Conservation (phyloP, 352 stramenopile species). For the Phytopythium montanum region DNA sequence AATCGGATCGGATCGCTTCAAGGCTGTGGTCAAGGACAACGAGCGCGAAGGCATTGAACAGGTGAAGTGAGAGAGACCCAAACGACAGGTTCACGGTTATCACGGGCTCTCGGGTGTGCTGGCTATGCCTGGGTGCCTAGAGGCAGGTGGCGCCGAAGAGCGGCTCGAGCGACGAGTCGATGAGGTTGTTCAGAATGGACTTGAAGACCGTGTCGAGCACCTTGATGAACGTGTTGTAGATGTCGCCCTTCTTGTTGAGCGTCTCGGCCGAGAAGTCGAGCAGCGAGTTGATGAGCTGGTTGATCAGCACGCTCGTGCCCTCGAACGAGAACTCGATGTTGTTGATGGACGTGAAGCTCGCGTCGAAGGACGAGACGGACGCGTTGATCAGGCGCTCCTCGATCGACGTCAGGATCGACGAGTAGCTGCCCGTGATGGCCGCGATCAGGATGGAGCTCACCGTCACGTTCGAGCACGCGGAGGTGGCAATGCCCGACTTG, state of each 20-base stretch:
- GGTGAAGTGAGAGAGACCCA: too few relatives aligned
- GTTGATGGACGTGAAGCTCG: constrained; percentile 29
- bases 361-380: constrained; percentile 39
- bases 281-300: constrained; percentile 41
- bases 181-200: constrained; percentile 49
- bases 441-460: constrained; percentile 30
- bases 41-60: too few relatives aligned
- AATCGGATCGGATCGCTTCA: too few relatives aligned
- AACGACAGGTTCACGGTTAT: too few relatives aligned
- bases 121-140: constrained; percentile 13
- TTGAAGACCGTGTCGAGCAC: constrained; percentile 35
- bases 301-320: constrained; percentile 29
- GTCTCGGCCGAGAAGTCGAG: constrained; percentile 41
- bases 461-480: constrained; percentile 28
- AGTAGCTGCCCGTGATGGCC: constrained; percentile 17
- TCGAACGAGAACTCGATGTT: constrained; percentile 49
- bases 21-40: too few relatives aligned
- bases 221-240: constrained; percentile 43
- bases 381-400: background rate
- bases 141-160: constrained; percentile 45
- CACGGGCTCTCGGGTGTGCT: too few relatives aligned
- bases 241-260: constrained; percentile 65
- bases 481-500: constrained; percentile 11
- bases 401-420: constrained; percentile 12
- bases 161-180: constrained; percentile 29